Evolutionary conservation across 192 early-diverging fungal species (phyloP).

Genomic region (Obelidium mucronatum): DNA sequence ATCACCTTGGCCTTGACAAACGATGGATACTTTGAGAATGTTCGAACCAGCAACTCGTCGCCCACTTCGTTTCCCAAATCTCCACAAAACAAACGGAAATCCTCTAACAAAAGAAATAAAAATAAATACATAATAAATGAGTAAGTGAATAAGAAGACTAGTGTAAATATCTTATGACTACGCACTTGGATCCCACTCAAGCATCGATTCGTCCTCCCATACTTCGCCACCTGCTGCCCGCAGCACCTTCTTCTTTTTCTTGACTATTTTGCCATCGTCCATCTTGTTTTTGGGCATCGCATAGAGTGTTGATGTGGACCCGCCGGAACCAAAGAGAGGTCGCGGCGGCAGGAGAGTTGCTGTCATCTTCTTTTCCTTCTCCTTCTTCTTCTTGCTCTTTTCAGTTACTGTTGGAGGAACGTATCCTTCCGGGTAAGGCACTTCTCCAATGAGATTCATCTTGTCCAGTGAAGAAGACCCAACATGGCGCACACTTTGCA

Average conservation of each 20-base stretch:
- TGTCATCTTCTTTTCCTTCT: background rate
- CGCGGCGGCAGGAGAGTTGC: slow-evolving; percentile 10
- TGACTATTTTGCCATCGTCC: slow-evolving; percentile 46
- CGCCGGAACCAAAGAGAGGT: background rate
- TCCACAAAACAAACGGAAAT: slow-evolving; percentile 93
- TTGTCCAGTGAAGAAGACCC: background rate
- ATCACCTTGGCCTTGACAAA: slow-evolving; percentile 86
- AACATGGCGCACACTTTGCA: background rate
- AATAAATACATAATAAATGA: background rate
- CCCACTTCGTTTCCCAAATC: slow-evolving; percentile 95
- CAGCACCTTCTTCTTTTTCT: slow-evolving; percentile 70
- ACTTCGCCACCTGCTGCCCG: slow-evolving; percentile 89
- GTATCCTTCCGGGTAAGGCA: slow-evolving; percentile 27
- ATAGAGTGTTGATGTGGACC: slow-evolving; percentile 2
- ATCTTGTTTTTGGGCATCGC: slow-evolving; percentile 36
- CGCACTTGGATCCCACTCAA: slow-evolving; percentile 81
- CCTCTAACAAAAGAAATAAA: slow-evolving; percentile 59
- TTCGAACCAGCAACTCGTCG: slow-evolving; percentile 77
- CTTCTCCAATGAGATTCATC: slow-evolving; percentile 14
- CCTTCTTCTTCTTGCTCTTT: slow-evolving; percentile 9
- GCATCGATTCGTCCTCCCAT: slow-evolving; percentile 90
- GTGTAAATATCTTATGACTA: background rate
- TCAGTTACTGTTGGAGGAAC: slow-evolving; percentile 19
- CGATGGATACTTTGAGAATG: slow-evolving; percentile 87
- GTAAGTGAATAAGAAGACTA: background rate